Evolutionary conservation across 768 basidiomycete genomes (phyloP), one percentile per base, ranked within the genome.

Genomic region (Rhodotorula sphaerocarpa): DNA sequence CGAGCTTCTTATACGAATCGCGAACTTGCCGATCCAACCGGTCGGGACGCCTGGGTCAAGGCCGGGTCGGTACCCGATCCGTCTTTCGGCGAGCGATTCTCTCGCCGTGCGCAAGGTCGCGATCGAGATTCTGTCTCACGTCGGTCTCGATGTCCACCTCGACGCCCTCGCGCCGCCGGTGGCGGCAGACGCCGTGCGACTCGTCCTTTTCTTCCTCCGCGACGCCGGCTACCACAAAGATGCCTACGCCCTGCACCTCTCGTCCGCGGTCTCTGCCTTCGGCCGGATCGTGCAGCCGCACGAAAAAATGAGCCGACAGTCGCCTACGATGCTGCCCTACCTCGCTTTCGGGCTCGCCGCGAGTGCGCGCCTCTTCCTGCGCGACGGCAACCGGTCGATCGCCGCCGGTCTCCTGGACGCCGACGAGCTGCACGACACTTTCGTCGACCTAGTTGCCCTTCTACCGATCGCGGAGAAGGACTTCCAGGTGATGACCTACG

Each of bases 391-490:
- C 73, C 85, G 93, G 30, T 82, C 84, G 67, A 76, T 85, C 34
- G 78, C 95, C 53, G 79, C 85, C 23, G 77, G 79, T 44, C 78
- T 81, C 20, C 77, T 92, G 14, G 81, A 86, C 3, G 75, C 80
- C 52, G 70, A 75, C 7, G 81, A 82, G 69, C 74, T 90, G 42
- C 82, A 82, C 78, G 72, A 74, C 50, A 74, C 90, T 39, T 82
- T 93, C 69, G 80, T 81, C 52, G 79, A 82, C 11, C 81, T 93
- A 21, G 80, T 92, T 60, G 84, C 85, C 71, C 83, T 90, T 48
- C 80, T 96, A n/a, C 93, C 93, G 9, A 75, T 95, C 50, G 75
- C 81, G 30, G 85, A 87, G 60, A 74, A 79, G 23, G 90, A 95
- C 75, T 87, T 88, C 46, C 71, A 73, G 25, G 63, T 75, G 30